Evolutionary conservation across 73 alveolate genomes (phyloP), one percentile per base, ranked within the genome.

Genomic region (Uronychia setigera): DNA sequence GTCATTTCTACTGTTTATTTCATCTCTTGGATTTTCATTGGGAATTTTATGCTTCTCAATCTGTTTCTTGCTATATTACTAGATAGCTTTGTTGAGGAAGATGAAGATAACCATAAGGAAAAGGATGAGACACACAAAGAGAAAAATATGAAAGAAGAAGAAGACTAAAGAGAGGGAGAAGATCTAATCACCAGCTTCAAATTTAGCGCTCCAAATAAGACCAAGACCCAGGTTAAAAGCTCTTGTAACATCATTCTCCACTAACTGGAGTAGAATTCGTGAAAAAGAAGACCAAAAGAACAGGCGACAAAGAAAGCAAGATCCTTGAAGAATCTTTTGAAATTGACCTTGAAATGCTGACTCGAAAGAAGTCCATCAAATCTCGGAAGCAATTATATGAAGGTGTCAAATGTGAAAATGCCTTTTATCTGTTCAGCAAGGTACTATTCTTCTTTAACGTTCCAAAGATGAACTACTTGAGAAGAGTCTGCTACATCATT

Each of bases 11-110:
- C 93, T 26, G 87, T 95, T 33, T 97, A 95, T 80, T 88, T 93
- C 74, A 85, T 98, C 32, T 94, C 95, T 46, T 97, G 99, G 99
- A 97, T 98, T 60, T 82, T 98, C 85, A 89, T 97, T 29, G 99
- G 99, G 30, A 98, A 98, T 87, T 98, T 88, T 85, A 96, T 98
- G 0, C 89, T 98, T 29, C 93, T 98, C 82, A 98, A 98, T 93
- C 88, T 98, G 79, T 97, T 98, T 91, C 84, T 96, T 80, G 98
- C 99, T 74, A 94, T 97, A 35, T 82, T 98, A 26, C 90, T 98
- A 19, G 99, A 97, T 84, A 87, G 96, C 29, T 98, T 97, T 82
- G 91, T 92, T 29, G 93, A 87, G 0, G 98, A 85, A 33, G 96
- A 92, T 32, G 92, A 89, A 82, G 94, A 89, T 77, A 96, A 93